Base-by-base conservation (phyloP, 2,329 filamentous ascomycete genomes). In the Aspergillus aculeatus region DNA sequence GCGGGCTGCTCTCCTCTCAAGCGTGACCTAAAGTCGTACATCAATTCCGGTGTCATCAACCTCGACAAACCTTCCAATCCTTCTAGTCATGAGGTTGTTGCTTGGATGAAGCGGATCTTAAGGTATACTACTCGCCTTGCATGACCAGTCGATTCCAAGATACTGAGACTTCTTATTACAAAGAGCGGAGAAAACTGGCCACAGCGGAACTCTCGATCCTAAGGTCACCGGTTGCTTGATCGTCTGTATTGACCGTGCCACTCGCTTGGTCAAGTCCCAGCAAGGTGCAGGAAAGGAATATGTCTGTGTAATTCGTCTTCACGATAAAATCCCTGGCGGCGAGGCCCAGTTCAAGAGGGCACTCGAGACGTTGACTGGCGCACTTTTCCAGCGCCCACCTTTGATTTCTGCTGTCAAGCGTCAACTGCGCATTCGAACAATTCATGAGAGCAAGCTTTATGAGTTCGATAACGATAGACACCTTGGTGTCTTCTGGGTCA, bases 201-300 rank as follows among this genome's bases (percentile, higher is more conserved):
- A 99, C 86, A 96, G 92, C 69, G 95, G 95, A 77, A 99, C 95
- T 63, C 90, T 99, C 71, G 95, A 99, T 77, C 94, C 94, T 74
- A 98, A 97, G 82, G 95, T 99, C 73, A 99, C 93, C 52, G 93
- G 93, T 71, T 96, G 92, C 79, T 81, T 96, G 75, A 96, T 96
- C 75, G 91, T 96, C 74, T 96, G 91, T 80, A 91, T 98, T 75
- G 95, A 98, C 81, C 92, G 95, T 73, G 95, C 95, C 57, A 99
- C 95, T 67, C 90, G 95, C 73, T 88, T 99, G 60, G 95, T 99
- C 77, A 99, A 99, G 85, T 96, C 93, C 56, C 95, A 99, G 81
- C 95, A 99, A 80, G 93, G 94, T 73, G 95, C 95, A 63, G 95
- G 95, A 85, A 99, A 99, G 83, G 95, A 99, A 82, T 99, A 99